Evolutionary conservation across 352 stramenopile genomes (phyloP), one percentile per base, ranked within the genome.

Genomic region (Phytophthora colocasiae): DNA sequence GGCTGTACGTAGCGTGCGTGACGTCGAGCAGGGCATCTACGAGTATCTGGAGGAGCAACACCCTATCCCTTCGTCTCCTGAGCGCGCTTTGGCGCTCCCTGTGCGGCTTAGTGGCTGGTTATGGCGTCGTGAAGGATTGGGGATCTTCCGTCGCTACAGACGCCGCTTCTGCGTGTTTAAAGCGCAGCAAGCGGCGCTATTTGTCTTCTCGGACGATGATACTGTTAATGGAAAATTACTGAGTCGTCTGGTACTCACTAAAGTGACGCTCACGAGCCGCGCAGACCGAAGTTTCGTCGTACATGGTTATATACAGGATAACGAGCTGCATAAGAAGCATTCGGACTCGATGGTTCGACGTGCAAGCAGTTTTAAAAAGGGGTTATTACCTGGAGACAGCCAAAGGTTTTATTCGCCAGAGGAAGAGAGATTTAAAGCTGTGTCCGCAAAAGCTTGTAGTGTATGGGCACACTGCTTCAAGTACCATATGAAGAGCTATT

Each of bases 381-480:
- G 39, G 4, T 53, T 45, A 17, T 27, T 86, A 6, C 68, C 74
- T 8, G 80, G 71, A 2, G 75, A 81, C 27, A 47, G 62, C 4
- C 78, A 86, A 52, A 78, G 69, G 6, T 85, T 85, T 38, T 88
- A 78, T 22, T 52, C 59, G 6, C 64, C 70, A 0, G 61, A 83
- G 56, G 60, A 83, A 9, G 80, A 91, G 58, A 54, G 43, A 5
- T 63, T 91, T 19, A 75, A 78, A 10, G 66, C 80, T 0, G 79
- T 91, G 31, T 82, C 75, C 40, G 43, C 51, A 6, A 89, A 89
- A 41, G 47, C 73, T 3, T 66, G 73, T 10, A 74, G 57, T 7
- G 74, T 91, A 12, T 91, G 77, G 82, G 62, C 75, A 14, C 82
- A 91, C 59, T 91, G 82, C 63, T 85, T 91, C 22, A 82, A 79